Conservation (phyloP, 2,329 filamentous ascomycete species). For the Talaromyces atroroseus region DNA sequence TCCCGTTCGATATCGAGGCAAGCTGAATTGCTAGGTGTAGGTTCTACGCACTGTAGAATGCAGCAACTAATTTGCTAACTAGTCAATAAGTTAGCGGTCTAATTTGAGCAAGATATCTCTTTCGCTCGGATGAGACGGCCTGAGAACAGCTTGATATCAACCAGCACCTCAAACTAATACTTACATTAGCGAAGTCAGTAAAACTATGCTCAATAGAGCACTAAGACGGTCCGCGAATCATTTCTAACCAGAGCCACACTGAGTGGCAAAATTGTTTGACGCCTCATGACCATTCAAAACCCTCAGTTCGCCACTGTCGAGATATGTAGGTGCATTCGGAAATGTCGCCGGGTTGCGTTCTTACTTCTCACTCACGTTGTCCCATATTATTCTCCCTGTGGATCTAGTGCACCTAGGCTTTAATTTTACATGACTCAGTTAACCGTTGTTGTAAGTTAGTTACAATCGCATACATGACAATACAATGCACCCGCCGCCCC, state of each 20-base stretch:
- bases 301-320: background rate
- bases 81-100: background rate
- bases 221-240: background rate
- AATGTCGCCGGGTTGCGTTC: too few species aligned
- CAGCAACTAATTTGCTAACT: background rate
- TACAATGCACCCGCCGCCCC: background rate
- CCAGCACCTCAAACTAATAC: background rate
- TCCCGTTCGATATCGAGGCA: background rate
- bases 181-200: too few species aligned
- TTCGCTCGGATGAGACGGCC: background rate
- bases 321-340: background rate
- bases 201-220: too few species aligned
- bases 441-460: background rate
- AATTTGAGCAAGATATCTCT: background rate
- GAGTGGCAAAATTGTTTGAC: background rate
- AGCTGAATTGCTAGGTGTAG: too few species aligned
- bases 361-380: too few species aligned
- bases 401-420: too few species aligned
- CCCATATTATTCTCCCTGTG: too few species aligned
- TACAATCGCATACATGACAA: background rate
- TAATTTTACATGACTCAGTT: background rate
- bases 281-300: too few species aligned
- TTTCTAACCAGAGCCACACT: background rate
- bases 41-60: too few species aligned
- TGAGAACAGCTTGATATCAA: background rate